Evolutionary conservation across 192 early-diverging fungal genomes (phyloP).

Genomic region (Umbelopsis sp.): DNA sequence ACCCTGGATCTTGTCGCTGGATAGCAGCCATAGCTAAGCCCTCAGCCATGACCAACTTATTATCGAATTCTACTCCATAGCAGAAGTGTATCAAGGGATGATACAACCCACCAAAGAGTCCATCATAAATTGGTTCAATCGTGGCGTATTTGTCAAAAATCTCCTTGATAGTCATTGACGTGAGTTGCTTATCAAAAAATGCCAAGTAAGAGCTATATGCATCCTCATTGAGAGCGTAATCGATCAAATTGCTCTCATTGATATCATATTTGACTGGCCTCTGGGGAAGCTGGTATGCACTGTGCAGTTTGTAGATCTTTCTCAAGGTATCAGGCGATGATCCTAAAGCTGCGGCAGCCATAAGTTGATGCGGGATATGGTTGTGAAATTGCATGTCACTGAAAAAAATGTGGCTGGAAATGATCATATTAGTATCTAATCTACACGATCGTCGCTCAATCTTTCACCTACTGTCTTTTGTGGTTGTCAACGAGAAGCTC

Average conservation of each 20-base stretch:
- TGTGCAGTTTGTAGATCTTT: background rate
- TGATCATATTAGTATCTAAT: too few relatives aligned
- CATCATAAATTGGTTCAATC: background rate
- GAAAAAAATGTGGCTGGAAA: conserved; percentile 12
- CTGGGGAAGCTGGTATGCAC: background rate
- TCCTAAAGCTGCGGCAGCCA: background rate
- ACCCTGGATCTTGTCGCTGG: background rate
- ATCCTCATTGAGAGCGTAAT: background rate
- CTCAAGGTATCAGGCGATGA: background rate
- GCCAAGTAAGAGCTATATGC: conserved; percentile 5
- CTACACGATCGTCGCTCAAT: too few relatives aligned
- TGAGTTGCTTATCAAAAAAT: conserved; percentile 3
- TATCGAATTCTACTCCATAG: background rate
- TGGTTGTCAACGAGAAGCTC: background rate
- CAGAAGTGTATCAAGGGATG: conserved; percentile 6
- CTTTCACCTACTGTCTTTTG: background rate
- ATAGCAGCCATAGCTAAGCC: conserved; percentile 9
- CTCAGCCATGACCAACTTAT: background rate
- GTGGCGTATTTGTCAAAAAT: background rate
- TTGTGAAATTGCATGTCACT: background rate
- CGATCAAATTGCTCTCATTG: background rate
- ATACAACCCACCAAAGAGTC: background rate
- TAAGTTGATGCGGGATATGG: background rate
- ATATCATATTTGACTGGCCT: background rate
- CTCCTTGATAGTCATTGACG: background rate